Base-by-base conservation (phyloP, 768 basidiomycete genomes). In the Zangia roseola region DNA sequence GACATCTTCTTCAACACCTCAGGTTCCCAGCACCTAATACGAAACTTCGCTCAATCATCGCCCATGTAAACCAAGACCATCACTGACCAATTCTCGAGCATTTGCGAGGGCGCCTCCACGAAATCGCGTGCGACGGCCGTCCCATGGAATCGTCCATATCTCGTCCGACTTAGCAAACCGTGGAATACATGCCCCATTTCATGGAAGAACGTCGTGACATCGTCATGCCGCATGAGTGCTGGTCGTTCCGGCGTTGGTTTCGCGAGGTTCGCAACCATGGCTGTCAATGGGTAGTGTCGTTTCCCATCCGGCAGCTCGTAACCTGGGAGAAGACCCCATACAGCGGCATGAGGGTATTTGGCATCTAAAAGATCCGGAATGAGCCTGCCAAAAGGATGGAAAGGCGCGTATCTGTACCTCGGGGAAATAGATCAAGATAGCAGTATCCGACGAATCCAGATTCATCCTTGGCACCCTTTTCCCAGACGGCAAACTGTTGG, bases 181-280 rank as follows among this genome's bases (percentile, higher is more conserved):
- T 85, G 83, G 73, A 85, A 85, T 5, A 82, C 81, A 52, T 85
- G 83, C 1, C 85, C 89, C 86, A 91, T 88, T 68, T 92, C 91
- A 57, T 94, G 91, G 80, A 93, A 91, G 71, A 93, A 91, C 0
- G 91, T 94, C 10, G 90, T 89, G 1, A 91, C 90, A 49, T 91
- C 88, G 57, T 86, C 83, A 52, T 92, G 89, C n/a, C 80, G 73
- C 89, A 94, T 88, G 30, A 92, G 71, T 17, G 89, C 90, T 2
- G 90, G 90, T 50, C 84, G 83, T 6, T 84, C 82, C 2, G 84
- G 80, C 2, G 89, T 91, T 4, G 88, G 77, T 62, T 94, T 94
- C 5, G 91, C 88, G 10, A 94, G 78, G 64, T 93, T 94, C 33
- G 92, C 91, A 7, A 94, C 92, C 91, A 94, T 94, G 4, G 86